These are phyloP conservation scores for Colletotrichum sp. DNA, from an alignment of 2,329 filamentous ascomycete species.

Conservation along the genomic window DNA sequence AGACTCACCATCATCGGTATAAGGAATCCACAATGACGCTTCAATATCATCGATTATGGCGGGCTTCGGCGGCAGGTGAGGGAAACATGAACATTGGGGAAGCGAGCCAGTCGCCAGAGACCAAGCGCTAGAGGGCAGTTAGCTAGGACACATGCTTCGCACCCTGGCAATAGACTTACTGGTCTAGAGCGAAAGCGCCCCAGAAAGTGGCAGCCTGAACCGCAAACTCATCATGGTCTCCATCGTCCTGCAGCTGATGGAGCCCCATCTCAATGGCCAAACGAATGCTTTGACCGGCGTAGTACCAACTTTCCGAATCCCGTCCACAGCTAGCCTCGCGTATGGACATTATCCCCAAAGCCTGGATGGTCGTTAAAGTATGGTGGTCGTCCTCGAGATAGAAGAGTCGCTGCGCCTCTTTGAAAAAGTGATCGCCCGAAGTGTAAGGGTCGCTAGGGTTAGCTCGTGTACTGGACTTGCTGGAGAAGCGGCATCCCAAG, in stretches of 20 bases:
- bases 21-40: slow-evolving; percentile 64
- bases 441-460: slow-evolving; percentile 66
- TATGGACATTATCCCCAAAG: slow-evolving; percentile 77
- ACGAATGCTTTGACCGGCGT: slow-evolving; percentile 74
- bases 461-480: slow-evolving; percentile 66
- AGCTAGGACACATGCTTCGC: not conserved
- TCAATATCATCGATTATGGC: slow-evolving; percentile 66
- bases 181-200: slow-evolving; percentile 67
- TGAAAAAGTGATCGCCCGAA: slow-evolving; percentile 77
- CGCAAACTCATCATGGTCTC: slow-evolving; percentile 60
- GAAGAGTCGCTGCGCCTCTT: slow-evolving; percentile 68
- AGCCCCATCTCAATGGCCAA: slow-evolving; percentile 76
- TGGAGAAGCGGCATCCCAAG: slow-evolving; percentile 72
- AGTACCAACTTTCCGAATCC: slow-evolving; percentile 76
- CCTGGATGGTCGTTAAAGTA: slow-evolving; percentile 74
- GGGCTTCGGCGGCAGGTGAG: slow-evolving; percentile 63
- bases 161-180: slow-evolving; percentile 48
- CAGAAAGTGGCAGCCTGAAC: slow-evolving; percentile 66
- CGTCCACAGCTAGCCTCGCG: slow-evolving; percentile 75
- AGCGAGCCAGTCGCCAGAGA: slow-evolving; percentile 68
- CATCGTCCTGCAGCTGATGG: slow-evolving; percentile 57
- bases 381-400: slow-evolving; percentile 63
- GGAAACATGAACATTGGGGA: slow-evolving; percentile 63
- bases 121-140: slow-evolving; percentile 56
- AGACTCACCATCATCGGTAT: slow-evolving; percentile 60